Evolutionary conservation across 2,329 filamentous ascomycete species (phyloP).

Genomic region (Leptodontidium sp.): DNA sequence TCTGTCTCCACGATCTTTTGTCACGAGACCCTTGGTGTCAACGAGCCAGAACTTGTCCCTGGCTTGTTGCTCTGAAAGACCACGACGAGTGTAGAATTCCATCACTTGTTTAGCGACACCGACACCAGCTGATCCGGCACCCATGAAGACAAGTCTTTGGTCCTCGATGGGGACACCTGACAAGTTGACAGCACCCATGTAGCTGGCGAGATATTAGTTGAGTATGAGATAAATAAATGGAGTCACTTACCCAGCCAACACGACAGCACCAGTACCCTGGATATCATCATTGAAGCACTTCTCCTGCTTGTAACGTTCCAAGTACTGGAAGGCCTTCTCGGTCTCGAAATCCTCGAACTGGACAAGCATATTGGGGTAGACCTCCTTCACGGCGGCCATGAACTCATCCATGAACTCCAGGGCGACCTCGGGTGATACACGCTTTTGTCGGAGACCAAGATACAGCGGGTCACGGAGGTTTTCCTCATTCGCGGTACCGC

Average conservation of each 20-base stretch:
- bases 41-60: slow-evolving; percentile 96
- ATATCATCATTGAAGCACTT: slow-evolving; percentile 99
- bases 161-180: slow-evolving; percentile 87
- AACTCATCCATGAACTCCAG: slow-evolving; percentile 96
- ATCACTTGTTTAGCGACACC: slow-evolving; percentile 98
- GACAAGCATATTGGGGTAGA: slow-evolving; percentile 72
- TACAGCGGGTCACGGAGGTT: slow-evolving; percentile 80
- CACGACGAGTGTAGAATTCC: slow-evolving; percentile 94
- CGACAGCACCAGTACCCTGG: slow-evolving; percentile 95
- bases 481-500: slow-evolving; percentile 70
- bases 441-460: slow-evolving; percentile 86
- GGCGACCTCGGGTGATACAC: slow-evolving; percentile 79
- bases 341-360: slow-evolving; percentile 99
- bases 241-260: slow-evolving; percentile 76
- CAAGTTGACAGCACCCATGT: slow-evolving; percentile 79
- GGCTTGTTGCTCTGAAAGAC: slow-evolving; percentile 86
- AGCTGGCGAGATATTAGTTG: slow-evolving; percentile 51
- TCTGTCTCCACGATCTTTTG: slow-evolving; percentile 89
- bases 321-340: slow-evolving; percentile 86
- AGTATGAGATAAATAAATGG: neutral
- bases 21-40: slow-evolving; percentile 95
- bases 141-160: slow-evolving; percentile 95
- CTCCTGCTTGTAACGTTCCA: slow-evolving; percentile 90
- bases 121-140: slow-evolving; percentile 92
- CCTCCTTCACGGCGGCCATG: slow-evolving; percentile 88